phyloP scores from a whole-genome alignment of 169 alveolate genomes.

The Cryptosporidium parvum region DNA sequence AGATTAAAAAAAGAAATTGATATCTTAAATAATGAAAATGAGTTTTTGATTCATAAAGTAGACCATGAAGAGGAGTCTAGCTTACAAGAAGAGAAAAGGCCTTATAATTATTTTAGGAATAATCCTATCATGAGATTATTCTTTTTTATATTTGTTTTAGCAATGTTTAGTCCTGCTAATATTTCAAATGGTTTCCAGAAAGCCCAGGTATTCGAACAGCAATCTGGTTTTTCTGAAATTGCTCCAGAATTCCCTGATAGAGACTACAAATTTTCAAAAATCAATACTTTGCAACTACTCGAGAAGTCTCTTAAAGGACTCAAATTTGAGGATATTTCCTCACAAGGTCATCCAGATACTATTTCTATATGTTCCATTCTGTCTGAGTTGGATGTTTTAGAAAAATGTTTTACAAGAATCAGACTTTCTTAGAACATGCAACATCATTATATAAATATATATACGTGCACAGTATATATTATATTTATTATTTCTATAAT shows the following conservation, averaged over 20 bases:
- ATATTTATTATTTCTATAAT: too few species aligned
- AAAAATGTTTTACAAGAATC: slow-evolving; percentile 65
- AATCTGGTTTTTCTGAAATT: background rate
- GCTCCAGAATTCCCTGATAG: background rate
- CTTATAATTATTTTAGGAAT: slow-evolving; percentile 7
- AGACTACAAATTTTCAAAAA: background rate
- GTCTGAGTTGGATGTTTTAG: slow-evolving; percentile 57
- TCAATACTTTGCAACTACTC: background rate
- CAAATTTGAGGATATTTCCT: background rate
- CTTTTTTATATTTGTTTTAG: slow-evolving; percentile 6
- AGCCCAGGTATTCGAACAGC: background rate
- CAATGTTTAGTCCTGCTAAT: slow-evolving; percentile 12
- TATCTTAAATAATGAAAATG: background rate
- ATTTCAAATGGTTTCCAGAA: background rate
- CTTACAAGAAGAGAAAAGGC: background rate
- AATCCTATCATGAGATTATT: slow-evolving; percentile 15
- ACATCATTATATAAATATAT: too few species aligned
- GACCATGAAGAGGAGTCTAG: background rate
- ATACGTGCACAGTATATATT: background rate
- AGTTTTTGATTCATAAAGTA: slow-evolving; percentile 1
- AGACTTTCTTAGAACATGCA: slow-evolving; percentile 28
- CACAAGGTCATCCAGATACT: slow-evolving; percentile 1
- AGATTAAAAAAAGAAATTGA: slow-evolving; percentile 8
- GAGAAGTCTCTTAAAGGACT: slow-evolving; percentile 1
- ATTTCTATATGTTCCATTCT: slow-evolving; percentile 50